Percentiles rank a stretch among this genome's conserved stretches.
These are phyloP conservation scores for Candida nanaspora DNA, from an alignment of 805 yeast genomes.

Conservation along the genomic window DNA sequence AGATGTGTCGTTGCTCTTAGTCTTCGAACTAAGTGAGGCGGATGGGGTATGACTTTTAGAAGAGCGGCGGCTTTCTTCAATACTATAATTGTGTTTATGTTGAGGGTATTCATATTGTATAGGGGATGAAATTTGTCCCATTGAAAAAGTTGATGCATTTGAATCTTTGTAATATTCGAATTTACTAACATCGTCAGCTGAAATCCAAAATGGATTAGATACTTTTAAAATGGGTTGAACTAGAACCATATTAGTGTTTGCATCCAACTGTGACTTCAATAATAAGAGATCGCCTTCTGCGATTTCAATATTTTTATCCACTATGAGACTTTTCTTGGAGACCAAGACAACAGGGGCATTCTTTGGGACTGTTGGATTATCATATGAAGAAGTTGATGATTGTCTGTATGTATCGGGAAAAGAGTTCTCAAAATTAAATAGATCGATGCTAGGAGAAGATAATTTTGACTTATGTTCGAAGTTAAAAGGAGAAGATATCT, in stretches of 20 bases:
- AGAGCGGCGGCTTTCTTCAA: background rate
- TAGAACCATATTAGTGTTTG: slow-evolving; percentile 53
- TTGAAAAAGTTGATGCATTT: background rate
- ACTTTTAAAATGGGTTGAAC: slow-evolving; percentile 47
- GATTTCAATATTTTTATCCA: slow-evolving; percentile 38
- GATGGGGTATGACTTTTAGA: background rate
- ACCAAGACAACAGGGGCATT: background rate
- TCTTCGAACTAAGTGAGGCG: background rate
- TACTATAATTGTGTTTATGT: background rate
- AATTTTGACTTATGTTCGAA: slow-evolving; percentile 1
- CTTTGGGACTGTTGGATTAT: too few species aligned
- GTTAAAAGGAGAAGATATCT: slow-evolving; percentile 1
- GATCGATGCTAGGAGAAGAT: background rate
- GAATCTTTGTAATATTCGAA: slow-evolving; percentile 3
- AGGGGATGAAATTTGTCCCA: background rate
- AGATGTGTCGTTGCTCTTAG: background rate
- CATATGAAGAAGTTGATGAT: too few species aligned
- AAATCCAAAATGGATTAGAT: slow-evolving; percentile 41
- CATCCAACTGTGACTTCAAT: slow-evolving; percentile 31
- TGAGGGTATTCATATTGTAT: too few species aligned
- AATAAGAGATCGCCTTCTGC: slow-evolving; percentile 46
- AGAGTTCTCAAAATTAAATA: too few species aligned
- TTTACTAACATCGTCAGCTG: slow-evolving; percentile 31
- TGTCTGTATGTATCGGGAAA: too few species aligned
- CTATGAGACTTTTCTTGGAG: slow-evolving; percentile 24